A percentile compares a stretch with the other conserved stretches of the same genome.
These are phyloP conservation scores for Piloderma croceum DNA, from an alignment of 768 basidiomycete species.

Conservation along the genomic window DNA sequence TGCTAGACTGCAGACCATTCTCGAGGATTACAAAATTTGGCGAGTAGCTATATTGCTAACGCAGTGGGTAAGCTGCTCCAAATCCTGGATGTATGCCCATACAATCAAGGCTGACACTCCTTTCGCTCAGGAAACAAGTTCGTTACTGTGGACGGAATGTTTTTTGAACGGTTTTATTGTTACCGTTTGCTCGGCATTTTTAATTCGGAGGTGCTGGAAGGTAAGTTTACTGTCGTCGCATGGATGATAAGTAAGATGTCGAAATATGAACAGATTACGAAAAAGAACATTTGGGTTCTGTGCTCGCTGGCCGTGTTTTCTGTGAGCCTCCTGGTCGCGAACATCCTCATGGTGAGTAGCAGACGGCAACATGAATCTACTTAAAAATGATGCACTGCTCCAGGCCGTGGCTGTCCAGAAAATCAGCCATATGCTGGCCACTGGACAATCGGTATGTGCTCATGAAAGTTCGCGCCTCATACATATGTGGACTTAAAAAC, in stretches of 20 bases:
- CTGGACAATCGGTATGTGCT: constrained; percentile 20
- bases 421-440: neutral
- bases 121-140: constrained; percentile 28
- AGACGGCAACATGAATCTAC: too few species aligned
- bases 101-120: neutral
- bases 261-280: constrained; percentile 32
- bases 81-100: too few species aligned
- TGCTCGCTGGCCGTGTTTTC: constrained; percentile 30
- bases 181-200: constrained; percentile 42
- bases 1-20: constrained; percentile 32
- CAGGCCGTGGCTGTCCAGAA: neutral
- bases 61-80: constrained; percentile 29
- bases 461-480: too few species aligned
- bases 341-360: too few species aligned
- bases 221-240: constrained; percentile 19
- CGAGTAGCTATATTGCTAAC: constrained; percentile 26
- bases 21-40: constrained; percentile 41
- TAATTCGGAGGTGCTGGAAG: constrained; percentile 49
- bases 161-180: constrained; percentile 45
- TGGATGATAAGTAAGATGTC: neutral
- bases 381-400: neutral
- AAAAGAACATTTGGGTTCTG: constrained; percentile 32
- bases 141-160: constrained; percentile 40
- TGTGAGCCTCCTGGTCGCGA: constrained; percentile 31
- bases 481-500: too few species aligned